Percentiles rank a stretch among this genome's conserved stretches.
These are phyloP conservation scores for Gossypium gossypioides DNA, from an alignment of 441 rosid genomes.

Conservation along the genomic window DNA sequence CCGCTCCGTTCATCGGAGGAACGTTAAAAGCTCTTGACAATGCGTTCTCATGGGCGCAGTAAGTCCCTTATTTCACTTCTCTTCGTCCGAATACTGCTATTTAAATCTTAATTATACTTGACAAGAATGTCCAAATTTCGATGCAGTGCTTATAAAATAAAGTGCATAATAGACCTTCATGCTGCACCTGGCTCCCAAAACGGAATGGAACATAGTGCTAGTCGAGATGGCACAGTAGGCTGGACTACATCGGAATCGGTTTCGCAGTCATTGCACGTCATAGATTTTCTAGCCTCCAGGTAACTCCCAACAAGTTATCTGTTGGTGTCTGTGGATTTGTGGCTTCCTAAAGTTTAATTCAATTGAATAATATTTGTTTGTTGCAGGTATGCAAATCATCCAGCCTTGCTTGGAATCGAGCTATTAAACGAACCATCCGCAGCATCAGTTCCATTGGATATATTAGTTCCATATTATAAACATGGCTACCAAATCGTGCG, in stretches of 20 bases:
- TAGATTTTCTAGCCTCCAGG: conserved; percentile 69
- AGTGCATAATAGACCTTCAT: conserved; percentile 73
- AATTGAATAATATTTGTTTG: not conserved
- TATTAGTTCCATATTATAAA: conserved; percentile 44
- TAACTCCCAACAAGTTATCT: conserved; percentile 15
- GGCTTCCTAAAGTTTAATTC: not conserved
- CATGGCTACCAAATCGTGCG: conserved; percentile 54
- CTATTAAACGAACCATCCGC: conserved; percentile 68
- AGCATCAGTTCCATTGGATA: conserved; percentile 41
- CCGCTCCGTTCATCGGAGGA: conserved; percentile 58
- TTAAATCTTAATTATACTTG: conserved; percentile 7
- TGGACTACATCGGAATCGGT: conserved; percentile 52
- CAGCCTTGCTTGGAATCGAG: conserved; percentile 57
- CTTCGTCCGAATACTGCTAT: not conserved
- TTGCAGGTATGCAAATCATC: conserved; percentile 48
- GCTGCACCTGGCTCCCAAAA: conserved; percentile 84
- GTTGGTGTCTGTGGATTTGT: not conserved
- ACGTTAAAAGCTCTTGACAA: conserved; percentile 59
- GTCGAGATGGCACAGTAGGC: conserved; percentile 53
- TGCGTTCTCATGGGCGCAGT: conserved; percentile 69
- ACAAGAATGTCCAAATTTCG: conserved; percentile 14
- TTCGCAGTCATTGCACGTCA: conserved; percentile 46
- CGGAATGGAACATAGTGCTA: conserved; percentile 74
- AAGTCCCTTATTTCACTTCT: conserved; percentile 25
- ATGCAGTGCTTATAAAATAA: conserved; percentile 54